These are phyloP conservation scores for Spathaspora gorwiae DNA, from an alignment of 805 yeast species.

Conservation along the genomic window DNA sequence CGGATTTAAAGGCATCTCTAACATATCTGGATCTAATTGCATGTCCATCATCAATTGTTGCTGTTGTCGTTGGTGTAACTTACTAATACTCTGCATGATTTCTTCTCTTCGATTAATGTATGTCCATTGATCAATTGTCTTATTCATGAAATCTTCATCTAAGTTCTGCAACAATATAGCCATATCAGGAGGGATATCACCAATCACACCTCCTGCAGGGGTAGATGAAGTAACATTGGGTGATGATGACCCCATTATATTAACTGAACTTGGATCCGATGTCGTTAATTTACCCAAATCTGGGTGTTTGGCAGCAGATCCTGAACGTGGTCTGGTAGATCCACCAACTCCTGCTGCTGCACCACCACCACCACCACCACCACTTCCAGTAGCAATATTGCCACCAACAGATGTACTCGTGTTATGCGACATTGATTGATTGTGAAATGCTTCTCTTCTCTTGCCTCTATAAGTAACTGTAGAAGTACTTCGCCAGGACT, in stretches of 20 bases:
- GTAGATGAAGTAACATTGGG: background rate
- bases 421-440: background rate
- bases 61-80: constrained; percentile 30
- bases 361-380: background rate
- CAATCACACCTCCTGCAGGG: constrained; percentile 8
- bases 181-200: constrained; percentile 44
- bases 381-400: background rate
- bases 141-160: constrained; percentile 39
- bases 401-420: too few species aligned
- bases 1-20: constrained; percentile 64
- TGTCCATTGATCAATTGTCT: constrained; percentile 44
- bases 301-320: constrained; percentile 5
- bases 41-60: constrained; percentile 11
- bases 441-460: too few species aligned
- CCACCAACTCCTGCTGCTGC: background rate
- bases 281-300: constrained; percentile 7
- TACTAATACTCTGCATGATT: constrained; percentile 34
- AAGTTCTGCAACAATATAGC: constrained; percentile 36
- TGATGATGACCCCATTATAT: background rate
- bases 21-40: constrained; percentile 26
- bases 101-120: constrained; percentile 43
- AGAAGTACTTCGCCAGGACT: too few species aligned
- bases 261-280: constrained; percentile 3
- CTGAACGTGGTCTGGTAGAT: constrained; percentile 3
- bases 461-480: too few species aligned